A percentile compares a stretch with the other conserved stretches of the same genome.
Evolutionary conservation across 2,329 filamentous ascomycete genomes (phyloP).

Genomic region (Calonectria pseudoturangicola): DNA sequence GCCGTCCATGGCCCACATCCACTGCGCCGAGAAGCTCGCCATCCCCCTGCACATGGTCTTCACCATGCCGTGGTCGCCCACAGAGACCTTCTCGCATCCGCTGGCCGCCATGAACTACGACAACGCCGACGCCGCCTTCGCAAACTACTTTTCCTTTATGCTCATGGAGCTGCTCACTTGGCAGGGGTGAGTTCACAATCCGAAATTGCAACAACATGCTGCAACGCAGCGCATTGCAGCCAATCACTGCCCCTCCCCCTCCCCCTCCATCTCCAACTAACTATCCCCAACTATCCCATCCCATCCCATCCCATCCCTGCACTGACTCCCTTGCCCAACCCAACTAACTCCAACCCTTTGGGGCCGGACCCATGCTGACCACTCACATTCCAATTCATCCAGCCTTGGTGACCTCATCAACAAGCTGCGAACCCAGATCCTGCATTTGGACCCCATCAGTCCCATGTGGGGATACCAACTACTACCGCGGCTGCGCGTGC

Average conservation of each 20-base stretch:
- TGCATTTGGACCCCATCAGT: conserved; percentile 79
- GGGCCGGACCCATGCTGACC: not conserved
- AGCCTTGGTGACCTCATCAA: conserved; percentile 82
- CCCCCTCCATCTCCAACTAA: not conserved
- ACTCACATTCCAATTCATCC: not conserved
- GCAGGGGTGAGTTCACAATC: conserved; percentile 72
- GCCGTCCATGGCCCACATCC: conserved; percentile 70
- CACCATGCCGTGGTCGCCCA: conserved; percentile 84
- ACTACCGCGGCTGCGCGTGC: conserved; percentile 76
- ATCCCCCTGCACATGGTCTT: conserved; percentile 72
- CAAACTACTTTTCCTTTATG: conserved; percentile 52
- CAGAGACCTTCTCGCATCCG: conserved; percentile 59
- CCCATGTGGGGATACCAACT: conserved; percentile 80
- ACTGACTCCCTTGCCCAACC: not conserved
- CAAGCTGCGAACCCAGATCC: conserved; percentile 76
- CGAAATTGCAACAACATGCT: too few species aligned
- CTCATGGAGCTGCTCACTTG: conserved; percentile 84
- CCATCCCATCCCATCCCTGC: not conserved
- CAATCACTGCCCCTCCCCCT: not conserved
- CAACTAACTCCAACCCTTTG: not conserved
- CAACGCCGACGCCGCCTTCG: conserved; percentile 48
- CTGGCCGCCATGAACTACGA: conserved; percentile 62
- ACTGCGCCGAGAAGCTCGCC: conserved; percentile 69
- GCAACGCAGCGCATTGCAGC: not conserved
- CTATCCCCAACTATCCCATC: too few species aligned